Base-by-base conservation (phyloP, 208 protist species). In the Wallacemonas sp. region DNA sequence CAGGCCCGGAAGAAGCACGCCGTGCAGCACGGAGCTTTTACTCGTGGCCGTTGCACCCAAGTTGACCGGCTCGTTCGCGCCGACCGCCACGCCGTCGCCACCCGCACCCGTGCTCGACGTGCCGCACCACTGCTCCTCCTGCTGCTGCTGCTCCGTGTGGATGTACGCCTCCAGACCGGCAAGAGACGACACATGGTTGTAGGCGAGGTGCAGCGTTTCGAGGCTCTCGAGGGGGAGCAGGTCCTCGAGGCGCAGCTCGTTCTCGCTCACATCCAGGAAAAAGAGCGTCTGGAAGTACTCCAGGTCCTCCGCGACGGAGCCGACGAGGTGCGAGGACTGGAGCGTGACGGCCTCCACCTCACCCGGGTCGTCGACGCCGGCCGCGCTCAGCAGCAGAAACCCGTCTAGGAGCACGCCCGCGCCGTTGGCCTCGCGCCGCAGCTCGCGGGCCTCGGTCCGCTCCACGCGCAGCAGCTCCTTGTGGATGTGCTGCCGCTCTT, bases 231-330 rank as follows among this genome's bases (percentile, higher is more conserved):
- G 78, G 1, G 57, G 20, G 16, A 92, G 65, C 32, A 96, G 61
- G 31, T 92, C 77, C n/a, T 82, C 81, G 16, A 96, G 61, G 22
- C 61, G 41, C 28, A 94, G 70, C 26, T 67, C 49, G 55, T 96
- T 96, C 74, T 94, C 91, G 65, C 86, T 93, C 32, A 94, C 70
- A 67, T 96, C 88, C 8, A 96, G 79, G 57, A 86, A 89, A 8
- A 45, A 76, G 3, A 96, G 65, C 50, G 75, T 67, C 5, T 65
- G 66, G 67, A 96, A 96, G 69, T 86, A 91, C 12, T 49, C 41
- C 61, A 96, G 61, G 63, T 96, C 91, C 36, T 93, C 91, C 4
- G 68, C 49, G 32, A 93, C 79, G 57, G 82, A 79, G 66, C 74
- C 74, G 32, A 80, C 64, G 14, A 96, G 69, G 25, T 87, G 74